phyloP scores from a whole-genome alignment of 1,139 yeast genomes.

The Wickerhamomyces sp. region DNA sequence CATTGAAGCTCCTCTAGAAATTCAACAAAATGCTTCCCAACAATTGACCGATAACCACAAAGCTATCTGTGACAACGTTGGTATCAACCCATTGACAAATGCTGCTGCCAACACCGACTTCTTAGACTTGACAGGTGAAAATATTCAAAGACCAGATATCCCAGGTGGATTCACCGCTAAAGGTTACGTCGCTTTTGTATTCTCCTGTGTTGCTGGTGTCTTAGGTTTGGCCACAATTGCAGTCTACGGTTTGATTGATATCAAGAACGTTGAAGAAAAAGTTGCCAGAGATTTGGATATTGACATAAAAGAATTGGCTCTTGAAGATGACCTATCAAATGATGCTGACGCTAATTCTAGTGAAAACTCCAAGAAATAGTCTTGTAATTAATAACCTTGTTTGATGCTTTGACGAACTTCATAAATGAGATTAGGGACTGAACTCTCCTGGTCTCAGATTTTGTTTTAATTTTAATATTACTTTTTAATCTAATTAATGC shows the following conservation, averaged over 20 bases:
- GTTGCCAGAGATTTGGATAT: constrained; percentile 47
- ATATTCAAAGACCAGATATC: constrained; percentile 55
- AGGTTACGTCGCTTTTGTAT: constrained; percentile 83
- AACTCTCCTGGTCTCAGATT: too few relatives aligned
- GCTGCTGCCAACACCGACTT: constrained; percentile 81
- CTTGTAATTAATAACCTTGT: too few relatives aligned
- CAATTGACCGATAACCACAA: constrained; percentile 51
- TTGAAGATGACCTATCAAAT: constrained; percentile 11
- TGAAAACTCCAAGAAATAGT: constrained; percentile 4
- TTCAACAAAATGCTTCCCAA: constrained; percentile 47
- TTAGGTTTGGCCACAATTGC: constrained; percentile 74
- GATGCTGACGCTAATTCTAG: constrained; percentile 5
- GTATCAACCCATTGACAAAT: constrained; percentile 58
- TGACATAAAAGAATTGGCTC: constrained; percentile 35
- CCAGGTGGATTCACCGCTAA: constrained; percentile 87
- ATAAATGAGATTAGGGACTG: too few relatives aligned
- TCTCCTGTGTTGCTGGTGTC: constrained; percentile 75
- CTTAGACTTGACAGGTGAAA: constrained; percentile 68
- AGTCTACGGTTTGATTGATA: constrained; percentile 78
- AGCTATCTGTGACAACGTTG: constrained; percentile 52
- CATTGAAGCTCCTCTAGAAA: constrained; percentile 67
- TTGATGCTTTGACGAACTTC: too few relatives aligned
- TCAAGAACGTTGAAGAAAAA: constrained; percentile 51
- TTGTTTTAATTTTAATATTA: too few relatives aligned
- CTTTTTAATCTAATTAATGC: too few relatives aligned